Base-by-base conservation (phyloP, 768 basidiomycete species). In the Amanita exitialis region DNA sequence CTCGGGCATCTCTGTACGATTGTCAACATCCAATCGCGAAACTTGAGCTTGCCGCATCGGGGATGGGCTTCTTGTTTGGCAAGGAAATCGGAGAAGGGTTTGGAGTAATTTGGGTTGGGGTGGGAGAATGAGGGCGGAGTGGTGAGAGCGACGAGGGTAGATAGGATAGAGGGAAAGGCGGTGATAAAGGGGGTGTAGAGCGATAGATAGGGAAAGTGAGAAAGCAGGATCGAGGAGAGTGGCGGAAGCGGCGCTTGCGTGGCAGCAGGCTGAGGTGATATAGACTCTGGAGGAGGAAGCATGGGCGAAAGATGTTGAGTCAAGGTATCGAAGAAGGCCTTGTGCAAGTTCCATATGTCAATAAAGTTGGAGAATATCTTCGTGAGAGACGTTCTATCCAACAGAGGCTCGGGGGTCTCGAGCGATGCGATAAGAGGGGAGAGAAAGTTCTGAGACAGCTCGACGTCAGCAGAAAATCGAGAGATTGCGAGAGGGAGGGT, bases 301-400 rank as follows among this genome's bases (percentile, higher is more conserved):
- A 44, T 44, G 16, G 50, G 43, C 10, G 16, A 34, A 56, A 73
- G 52, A 44, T 77, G 69, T 37, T 67, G 64, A 6, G 77, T 72
- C 25, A 90, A 72, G 2, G 82, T 76, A 5, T 76, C 69, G 52
- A 81, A 79, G 65, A 90, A 84, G 2, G 84, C 78, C 47, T 78
- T 84, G 65, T 90, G 88, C 38, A 90, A 73, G 59, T 90, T 91
- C 90, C 86, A 90, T 30, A 93, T 91, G 64, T 92, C 90, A 61
- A 90, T 83, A 56, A 92, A 90, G 64, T 91, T 91, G 55, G 85
- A 86, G 65, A 93, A 93, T 32, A 91, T 71, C 10, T 80, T 74
- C 0, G 82, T 86, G 52, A 92, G 75, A 41, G 80, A 76, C 2
- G 76, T 64, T 51, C 86, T 79, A 53, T 80, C 73, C 45, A 92